Conservation (phyloP, 2,329 filamentous ascomycete species). For the Aureobasidium lini region DNA sequence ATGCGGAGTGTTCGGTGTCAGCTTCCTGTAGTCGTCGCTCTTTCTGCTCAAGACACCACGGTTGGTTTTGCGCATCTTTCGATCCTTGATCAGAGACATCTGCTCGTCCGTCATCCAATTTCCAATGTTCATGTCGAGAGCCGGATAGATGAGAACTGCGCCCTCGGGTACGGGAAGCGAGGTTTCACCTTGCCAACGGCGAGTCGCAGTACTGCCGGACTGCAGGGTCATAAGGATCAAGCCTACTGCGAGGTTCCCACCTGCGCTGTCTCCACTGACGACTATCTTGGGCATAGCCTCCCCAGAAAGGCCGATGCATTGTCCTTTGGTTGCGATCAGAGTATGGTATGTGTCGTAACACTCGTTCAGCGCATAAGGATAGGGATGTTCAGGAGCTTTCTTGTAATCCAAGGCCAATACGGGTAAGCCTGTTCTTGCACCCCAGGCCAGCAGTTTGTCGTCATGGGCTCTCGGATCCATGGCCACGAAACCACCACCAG, state of each 20-base stretch:
- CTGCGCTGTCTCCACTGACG: conserved; percentile 72
- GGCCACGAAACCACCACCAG: conserved; percentile 90
- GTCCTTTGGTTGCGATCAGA: conserved; percentile 62
- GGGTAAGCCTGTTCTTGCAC: conserved; percentile 78
- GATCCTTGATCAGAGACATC: conserved; percentile 85
- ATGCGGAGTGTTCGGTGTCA: conserved; percentile 73
- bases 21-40: conserved; percentile 76
- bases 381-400: conserved; percentile 78
- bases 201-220: conserved; percentile 35
- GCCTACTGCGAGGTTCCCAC: conserved; percentile 72
- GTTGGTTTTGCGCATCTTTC: conserved; percentile 70
- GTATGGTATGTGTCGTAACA: conserved; percentile 79
- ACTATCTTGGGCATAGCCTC: conserved; percentile 59
- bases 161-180: conserved; percentile 70
- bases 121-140: conserved; percentile 91
- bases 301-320: conserved; percentile 68
- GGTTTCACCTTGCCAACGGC: conserved; percentile 48
- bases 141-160: conserved; percentile 79
- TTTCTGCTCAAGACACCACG: conserved; percentile 74
- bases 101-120: conserved; percentile 99
- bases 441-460: conserved; percentile 90
- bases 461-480: conserved; percentile 95
- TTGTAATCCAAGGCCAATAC: conserved; percentile 86
- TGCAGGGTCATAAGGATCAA: conserved; percentile 87
- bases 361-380: conserved; percentile 78